Evolutionary conservation across 352 stramenopile genomes (phyloP).

Genomic region (Pythium monospermum): DNA sequence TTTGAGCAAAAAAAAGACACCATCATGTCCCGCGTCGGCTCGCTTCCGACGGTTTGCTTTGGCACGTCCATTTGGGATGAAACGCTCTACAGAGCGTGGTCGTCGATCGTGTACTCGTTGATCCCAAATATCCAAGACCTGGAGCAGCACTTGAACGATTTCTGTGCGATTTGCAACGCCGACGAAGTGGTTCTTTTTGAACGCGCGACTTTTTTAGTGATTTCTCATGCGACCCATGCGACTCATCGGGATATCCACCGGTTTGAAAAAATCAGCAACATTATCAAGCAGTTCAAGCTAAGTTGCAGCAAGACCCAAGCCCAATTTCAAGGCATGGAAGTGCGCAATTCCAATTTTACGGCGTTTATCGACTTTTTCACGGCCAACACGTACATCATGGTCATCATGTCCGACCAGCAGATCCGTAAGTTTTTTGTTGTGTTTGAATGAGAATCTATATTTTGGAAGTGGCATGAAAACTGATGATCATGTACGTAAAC

Average conservation of each 20-base stretch:
- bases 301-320: constrained; percentile 97
- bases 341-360: constrained; percentile 97
- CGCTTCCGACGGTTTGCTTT: constrained; percentile 90
- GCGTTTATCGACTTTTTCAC: constrained; percentile 99
- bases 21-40: constrained; percentile 89
- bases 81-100: constrained; percentile 99
- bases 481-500: neutral
- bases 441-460: too few relatives aligned
- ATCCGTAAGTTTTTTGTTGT: constrained; percentile 57
- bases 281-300: constrained; percentile 99
- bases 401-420: constrained; percentile 93
- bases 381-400: constrained; percentile 98
- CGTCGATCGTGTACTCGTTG: constrained; percentile 98
- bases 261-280: constrained; percentile 99
- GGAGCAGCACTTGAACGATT: constrained; percentile 95
- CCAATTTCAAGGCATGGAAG: constrained; percentile 97
- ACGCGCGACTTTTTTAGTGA: constrained; percentile 98
- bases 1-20: constrained; percentile 94
- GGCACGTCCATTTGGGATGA: constrained; percentile 99
- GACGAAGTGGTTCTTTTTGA: constrained; percentile 98
- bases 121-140: constrained; percentile 98
- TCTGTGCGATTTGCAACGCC: constrained; percentile 96
- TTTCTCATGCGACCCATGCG: constrained; percentile 91
- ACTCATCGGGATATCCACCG: constrained; percentile 95
- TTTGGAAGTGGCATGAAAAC: neutral